Evolutionary conservation across 2,329 filamentous ascomycete genomes (phyloP).

Genomic region (Microsporum ferrugineum): DNA sequence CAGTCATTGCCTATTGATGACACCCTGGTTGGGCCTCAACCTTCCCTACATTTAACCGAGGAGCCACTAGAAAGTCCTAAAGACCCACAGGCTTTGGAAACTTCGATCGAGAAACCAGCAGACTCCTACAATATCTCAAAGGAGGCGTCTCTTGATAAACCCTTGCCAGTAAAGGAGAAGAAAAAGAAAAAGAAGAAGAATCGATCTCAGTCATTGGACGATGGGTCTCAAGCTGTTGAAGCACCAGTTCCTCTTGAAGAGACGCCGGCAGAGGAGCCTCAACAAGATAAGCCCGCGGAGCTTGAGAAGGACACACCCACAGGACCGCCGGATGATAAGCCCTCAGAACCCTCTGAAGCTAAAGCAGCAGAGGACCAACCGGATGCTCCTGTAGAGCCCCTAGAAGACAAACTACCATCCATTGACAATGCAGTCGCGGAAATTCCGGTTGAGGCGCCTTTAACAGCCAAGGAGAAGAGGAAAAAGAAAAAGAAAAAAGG

Average conservation of each 20-base stretch:
- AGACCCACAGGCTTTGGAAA: neutral
- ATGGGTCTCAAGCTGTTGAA: neutral
- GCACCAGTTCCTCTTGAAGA: neutral
- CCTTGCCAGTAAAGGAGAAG: neutral
- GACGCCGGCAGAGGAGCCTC: neutral
- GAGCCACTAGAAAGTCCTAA: neutral
- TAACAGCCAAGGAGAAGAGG: neutral
- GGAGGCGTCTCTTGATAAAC: neutral
- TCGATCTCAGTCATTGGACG: neutral
- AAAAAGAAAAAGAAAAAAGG: neutral
- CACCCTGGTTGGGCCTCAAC: neutral
- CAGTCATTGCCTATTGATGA: neutral
- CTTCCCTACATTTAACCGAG: neutral
- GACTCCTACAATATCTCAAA: neutral
- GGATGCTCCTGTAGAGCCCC: neutral
- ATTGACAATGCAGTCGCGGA: neutral
- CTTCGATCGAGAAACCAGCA: neutral
- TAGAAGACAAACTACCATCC: neutral
- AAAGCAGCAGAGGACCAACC: neutral
- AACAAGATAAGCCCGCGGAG: neutral
- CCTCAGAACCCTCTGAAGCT: neutral
- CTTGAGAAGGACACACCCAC: neutral
- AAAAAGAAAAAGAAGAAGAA: constrained; percentile 9
- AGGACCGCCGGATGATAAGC: neutral
- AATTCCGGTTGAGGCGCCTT: neutral